phyloP scores from a whole-genome alignment of 2,329 filamentous ascomycete species.

The Aspergillus alliaceus region DNA sequence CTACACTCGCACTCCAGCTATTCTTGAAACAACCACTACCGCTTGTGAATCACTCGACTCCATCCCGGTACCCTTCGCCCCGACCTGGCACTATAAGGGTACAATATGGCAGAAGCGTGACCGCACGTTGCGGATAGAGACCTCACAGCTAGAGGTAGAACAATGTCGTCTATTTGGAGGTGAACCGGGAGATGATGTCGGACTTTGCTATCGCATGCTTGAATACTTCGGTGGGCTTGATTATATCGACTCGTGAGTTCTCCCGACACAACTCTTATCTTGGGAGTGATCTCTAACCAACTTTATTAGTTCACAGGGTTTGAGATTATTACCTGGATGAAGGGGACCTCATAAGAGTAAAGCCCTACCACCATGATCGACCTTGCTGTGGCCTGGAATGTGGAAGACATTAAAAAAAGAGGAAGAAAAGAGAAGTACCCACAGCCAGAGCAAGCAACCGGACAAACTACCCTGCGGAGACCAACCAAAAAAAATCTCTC shows the following conservation, averaged over 20 bases:
- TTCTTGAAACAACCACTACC: constrained; percentile 13
- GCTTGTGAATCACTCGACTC: constrained; percentile 26
- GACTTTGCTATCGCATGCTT: constrained; percentile 50
- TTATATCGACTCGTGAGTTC: constrained; percentile 46
- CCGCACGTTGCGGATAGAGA: constrained; percentile 27
- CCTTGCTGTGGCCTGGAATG: constrained; percentile 1
- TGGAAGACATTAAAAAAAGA: constrained; percentile 4
- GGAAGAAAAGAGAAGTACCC: no score
- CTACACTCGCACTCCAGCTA: constrained; percentile 3
- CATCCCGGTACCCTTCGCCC: constrained; percentile 32
- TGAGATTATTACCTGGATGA: constrained; percentile 30
- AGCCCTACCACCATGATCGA: neutral
- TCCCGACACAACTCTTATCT: no score
- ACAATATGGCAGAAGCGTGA: constrained; percentile 42
- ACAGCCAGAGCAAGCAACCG: constrained; percentile 8
- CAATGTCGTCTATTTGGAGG: constrained; percentile 48
- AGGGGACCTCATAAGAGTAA: neutral
- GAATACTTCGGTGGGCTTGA: constrained; percentile 52
- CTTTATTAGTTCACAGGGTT: constrained; percentile 9
- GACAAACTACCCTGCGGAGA: constrained; percentile 5
- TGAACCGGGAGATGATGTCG: constrained; percentile 44
- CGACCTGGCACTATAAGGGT: constrained; percentile 44
- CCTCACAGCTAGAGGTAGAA: constrained; percentile 37
- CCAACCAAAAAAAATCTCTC: constrained; percentile 1
- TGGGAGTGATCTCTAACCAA: no score